Percentiles rank a stretch among this genome's conserved stretches.
Conservation (phyloP, 139 green algal species). For the Auxenochlorella pyrenoidosa region DNA sequence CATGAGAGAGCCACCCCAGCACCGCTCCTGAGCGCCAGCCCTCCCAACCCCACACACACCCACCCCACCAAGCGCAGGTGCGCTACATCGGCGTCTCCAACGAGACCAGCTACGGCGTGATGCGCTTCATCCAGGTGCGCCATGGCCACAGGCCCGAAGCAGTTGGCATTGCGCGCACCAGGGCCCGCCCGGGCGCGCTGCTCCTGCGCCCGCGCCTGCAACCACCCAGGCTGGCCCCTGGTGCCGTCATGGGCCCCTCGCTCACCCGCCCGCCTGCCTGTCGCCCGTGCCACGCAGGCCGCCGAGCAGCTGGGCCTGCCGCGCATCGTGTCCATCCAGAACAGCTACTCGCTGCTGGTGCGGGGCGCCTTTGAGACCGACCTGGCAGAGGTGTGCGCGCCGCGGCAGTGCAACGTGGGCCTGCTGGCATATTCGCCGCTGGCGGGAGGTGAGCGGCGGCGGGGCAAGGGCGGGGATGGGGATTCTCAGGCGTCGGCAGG, state of each 20-base stretch:
- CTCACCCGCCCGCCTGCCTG: neutral
- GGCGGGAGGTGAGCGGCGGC: conserved; percentile 50
- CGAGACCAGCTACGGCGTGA: conserved; percentile 91
- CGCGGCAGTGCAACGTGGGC: conserved; percentile 74
- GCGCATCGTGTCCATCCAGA: conserved; percentile 85
- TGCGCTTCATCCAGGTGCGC: conserved; percentile 62
- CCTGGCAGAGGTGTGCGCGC: conserved; percentile 47
- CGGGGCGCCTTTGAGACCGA: conserved; percentile 81
- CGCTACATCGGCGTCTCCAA: conserved; percentile 91
- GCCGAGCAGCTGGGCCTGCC: conserved; percentile 70
- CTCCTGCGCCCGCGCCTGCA: too few species aligned
- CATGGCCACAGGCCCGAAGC: too few species aligned
- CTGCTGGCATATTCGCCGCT: conserved; percentile 90
- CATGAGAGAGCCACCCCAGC: too few species aligned
- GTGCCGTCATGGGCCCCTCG: too few species aligned
- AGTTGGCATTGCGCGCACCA: too few species aligned
- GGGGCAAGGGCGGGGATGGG: too few species aligned
- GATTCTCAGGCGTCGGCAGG: too few species aligned
- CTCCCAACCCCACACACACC: neutral
- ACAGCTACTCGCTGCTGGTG: conserved; percentile 77
- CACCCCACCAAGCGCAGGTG: conserved; percentile 65
- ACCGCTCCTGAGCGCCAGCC: neutral
- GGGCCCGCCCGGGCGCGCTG: too few species aligned
- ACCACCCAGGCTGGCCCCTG: too few species aligned
- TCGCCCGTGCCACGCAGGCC: neutral